phyloP scores from a whole-genome alignment of 768 basidiomycete species.

The Boletus rex-veris region DNA sequence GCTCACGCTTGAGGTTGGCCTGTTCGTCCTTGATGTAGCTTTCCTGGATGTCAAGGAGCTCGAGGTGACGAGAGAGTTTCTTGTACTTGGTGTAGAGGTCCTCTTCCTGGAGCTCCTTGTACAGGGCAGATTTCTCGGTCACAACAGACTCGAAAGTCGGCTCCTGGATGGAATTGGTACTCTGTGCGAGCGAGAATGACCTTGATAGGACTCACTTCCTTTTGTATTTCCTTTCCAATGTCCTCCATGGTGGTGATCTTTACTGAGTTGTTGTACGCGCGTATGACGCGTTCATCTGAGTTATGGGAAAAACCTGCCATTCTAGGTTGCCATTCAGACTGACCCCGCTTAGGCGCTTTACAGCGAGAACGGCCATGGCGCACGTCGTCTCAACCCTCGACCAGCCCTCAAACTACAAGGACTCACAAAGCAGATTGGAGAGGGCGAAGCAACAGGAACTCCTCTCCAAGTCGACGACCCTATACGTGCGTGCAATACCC shows the following conservation, averaged over 20 bases:
- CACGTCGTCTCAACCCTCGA: slow-evolving; percentile 84
- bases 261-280: slow-evolving; percentile 9
- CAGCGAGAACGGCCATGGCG: slow-evolving; percentile 53
- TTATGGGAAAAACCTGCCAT: slow-evolving; percentile 31
- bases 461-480: slow-evolving; percentile 80
- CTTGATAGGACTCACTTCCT: slow-evolving; percentile 54
- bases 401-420: slow-evolving; percentile 96
- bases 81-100: slow-evolving; percentile 98
- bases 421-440: slow-evolving; percentile 83
- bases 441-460: slow-evolving; percentile 74
- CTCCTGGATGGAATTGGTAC: slow-evolving; percentile 49
- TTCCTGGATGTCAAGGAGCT: slow-evolving; percentile 92
- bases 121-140: slow-evolving; percentile 83
- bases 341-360: neutral
- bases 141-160: slow-evolving; percentile 86
- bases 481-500: slow-evolving; percentile 65
- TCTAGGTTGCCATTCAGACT: slow-evolving; percentile 4
- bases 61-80: slow-evolving; percentile 89
- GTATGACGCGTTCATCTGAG: slow-evolving; percentile 28
- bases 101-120: slow-evolving; percentile 83
- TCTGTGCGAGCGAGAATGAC: neutral
- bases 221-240: slow-evolving; percentile 81
- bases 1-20: slow-evolving; percentile 94
- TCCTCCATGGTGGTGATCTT: slow-evolving; percentile 65
- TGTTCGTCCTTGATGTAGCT: slow-evolving; percentile 99